Percentiles rank a stretch among this genome's conserved stretches.
Evolutionary conservation across 306 rosid genomes (phyloP).

Genomic region (Boehmeria nivea): DNA sequence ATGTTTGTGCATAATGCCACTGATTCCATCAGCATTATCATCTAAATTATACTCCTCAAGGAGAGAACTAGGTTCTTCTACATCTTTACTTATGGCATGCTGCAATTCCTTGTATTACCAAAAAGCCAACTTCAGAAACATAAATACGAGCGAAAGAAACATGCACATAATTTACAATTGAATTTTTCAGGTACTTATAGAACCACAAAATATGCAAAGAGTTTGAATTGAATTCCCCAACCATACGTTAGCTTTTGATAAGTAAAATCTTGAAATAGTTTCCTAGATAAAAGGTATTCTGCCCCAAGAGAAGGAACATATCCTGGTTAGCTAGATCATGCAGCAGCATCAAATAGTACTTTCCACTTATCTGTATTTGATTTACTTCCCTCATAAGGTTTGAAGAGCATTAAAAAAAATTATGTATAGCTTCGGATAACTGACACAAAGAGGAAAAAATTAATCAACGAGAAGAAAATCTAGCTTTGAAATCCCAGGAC

Average conservation of each 20-base stretch:
- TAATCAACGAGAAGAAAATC: not conserved
- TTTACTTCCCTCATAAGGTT: not conserved
- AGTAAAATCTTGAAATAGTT: too few relatives aligned
- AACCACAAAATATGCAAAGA: too few relatives aligned
- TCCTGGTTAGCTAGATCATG: too few relatives aligned
- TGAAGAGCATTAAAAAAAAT: not conserved
- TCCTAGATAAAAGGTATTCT: too few relatives aligned
- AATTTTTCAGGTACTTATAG: too few relatives aligned
- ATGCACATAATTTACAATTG: too few relatives aligned
- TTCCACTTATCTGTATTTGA: not conserved
- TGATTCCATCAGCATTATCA: conserved; percentile 36
- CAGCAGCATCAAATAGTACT: not conserved
- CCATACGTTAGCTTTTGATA: too few relatives aligned
- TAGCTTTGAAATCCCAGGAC: not conserved
- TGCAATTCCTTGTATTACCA: conserved; percentile 33
- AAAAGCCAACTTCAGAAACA: conserved; percentile 20
- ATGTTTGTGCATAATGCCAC: conserved; percentile 23
- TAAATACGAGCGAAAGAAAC: conserved; percentile 2
- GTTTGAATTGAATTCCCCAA: too few relatives aligned
- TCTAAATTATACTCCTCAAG: conserved; percentile 61
- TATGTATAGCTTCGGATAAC: not conserved
- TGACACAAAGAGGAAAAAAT: not conserved
- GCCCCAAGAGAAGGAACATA: too few relatives aligned
- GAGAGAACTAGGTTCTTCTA: conserved; percentile 44
- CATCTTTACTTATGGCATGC: conserved; percentile 34